Evolutionary conservation across 148 eudicot species (phyloP).

Genomic region (Rhododendron griersonianum): DNA sequence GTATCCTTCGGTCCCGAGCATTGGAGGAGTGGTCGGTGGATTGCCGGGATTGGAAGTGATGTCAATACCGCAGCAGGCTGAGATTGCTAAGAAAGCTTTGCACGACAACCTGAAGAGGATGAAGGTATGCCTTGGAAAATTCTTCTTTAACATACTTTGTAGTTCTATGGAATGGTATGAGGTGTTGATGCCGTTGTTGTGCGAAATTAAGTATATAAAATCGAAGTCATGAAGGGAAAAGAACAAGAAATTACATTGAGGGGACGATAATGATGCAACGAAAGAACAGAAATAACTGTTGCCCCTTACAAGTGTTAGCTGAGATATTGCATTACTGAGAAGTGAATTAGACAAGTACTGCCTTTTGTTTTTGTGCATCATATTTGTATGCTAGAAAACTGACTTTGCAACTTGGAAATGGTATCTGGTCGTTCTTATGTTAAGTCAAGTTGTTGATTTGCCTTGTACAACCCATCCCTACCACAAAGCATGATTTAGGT

Average conservation of each 20-base stretch:
- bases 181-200: not conserved
- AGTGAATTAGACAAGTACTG: not conserved
- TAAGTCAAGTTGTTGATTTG: not conserved
- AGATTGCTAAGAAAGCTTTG: slow-evolving; percentile 74
- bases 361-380: not conserved
- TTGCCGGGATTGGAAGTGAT: slow-evolving; percentile 40
- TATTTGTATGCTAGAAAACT: not conserved
- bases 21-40: slow-evolving; percentile 56
- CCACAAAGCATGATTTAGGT: not conserved
- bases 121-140: slow-evolving; percentile 39
- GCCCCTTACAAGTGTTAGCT: not conserved
- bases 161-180: not conserved
- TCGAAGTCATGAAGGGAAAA: not conserved
- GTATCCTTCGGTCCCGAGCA: slow-evolving; percentile 37
- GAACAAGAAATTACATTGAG: not conserved
- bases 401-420: no score
- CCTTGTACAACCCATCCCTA: not conserved
- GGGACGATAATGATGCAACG: not conserved
- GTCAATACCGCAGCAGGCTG: slow-evolving; percentile 75
- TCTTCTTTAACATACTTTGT: not conserved
- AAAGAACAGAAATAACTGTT: not conserved
- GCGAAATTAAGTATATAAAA: not conserved
- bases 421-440: not conserved
- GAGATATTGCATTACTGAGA: not conserved
- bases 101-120: slow-evolving; percentile 67